phyloP scores from a whole-genome alignment of 352 stramenopile genomes.

The Globisporangium ultimum region DNA sequence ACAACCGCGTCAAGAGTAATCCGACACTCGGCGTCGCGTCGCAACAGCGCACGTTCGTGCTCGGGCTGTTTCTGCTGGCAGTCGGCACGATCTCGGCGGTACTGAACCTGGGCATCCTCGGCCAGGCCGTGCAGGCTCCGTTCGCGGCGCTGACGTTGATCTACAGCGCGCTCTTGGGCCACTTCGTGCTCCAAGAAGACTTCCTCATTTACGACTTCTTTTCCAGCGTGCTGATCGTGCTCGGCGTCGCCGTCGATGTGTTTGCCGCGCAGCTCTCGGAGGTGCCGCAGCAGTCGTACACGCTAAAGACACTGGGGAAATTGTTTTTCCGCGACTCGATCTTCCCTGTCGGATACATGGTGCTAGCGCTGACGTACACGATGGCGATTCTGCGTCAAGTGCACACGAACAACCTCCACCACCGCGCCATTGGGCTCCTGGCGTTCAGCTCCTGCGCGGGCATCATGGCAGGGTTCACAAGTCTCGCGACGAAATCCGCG shows the following conservation, averaged over 20 bases:
- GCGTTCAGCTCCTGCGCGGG: conserved; percentile 71
- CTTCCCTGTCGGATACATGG: conserved; percentile 50
- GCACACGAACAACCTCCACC: conserved; percentile 46
- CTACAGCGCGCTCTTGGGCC: conserved; percentile 68
- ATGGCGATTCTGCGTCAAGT: conserved; percentile 55
- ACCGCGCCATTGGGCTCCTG: conserved; percentile 38
- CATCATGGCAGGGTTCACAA: conserved; percentile 78
- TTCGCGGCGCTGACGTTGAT: conserved; percentile 79
- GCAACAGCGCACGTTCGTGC: conserved; percentile 56
- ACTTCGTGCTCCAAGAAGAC: conserved; percentile 56
- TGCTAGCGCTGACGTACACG: conserved; percentile 44
- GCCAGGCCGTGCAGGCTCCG: conserved; percentile 72
- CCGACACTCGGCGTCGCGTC: conserved; percentile 51
- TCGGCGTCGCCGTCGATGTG: conserved; percentile 60
- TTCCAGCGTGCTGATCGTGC: conserved; percentile 60
- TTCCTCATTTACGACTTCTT: conserved; percentile 47
- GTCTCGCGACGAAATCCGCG: conserved; percentile 69
- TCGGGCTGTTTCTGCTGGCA: conserved; percentile 52
- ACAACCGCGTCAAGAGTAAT: conserved; percentile 47
- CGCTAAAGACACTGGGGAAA: conserved; percentile 40
- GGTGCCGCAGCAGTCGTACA: conserved; percentile 47
- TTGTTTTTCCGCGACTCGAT: conserved; percentile 55
- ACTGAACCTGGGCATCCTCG: conserved; percentile 68
- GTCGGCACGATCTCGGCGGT: conserved; percentile 71
- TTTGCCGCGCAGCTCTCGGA: conserved; percentile 46